A percentile compares a stretch with the other conserved stretches of the same genome.
Evolutionary conservation across 208 protist genomes (phyloP).

Genomic region (Tritrichomonas musculus): DNA sequence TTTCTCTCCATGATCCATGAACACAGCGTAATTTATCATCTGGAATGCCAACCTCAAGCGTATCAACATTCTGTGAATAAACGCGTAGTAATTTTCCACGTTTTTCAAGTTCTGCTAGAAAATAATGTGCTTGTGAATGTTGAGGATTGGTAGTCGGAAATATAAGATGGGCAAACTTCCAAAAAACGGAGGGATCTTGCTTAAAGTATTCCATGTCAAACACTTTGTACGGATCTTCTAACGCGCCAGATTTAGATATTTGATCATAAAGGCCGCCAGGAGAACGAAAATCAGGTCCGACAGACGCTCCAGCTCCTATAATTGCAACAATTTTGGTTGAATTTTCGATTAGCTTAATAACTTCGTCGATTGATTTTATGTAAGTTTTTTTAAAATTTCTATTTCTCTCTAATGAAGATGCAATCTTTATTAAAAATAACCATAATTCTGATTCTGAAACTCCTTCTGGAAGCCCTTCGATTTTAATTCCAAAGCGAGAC

Average conservation of each 20-base stretch:
- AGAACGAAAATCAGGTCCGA: constrained; percentile 3
- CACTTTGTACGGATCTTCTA: background rate
- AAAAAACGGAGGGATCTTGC: background rate
- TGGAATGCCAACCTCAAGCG: background rate
- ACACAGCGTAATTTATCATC: background rate
- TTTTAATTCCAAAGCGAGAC: no score
- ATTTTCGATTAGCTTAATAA: background rate
- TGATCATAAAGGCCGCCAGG: background rate
- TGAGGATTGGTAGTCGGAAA: background rate
- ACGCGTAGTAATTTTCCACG: constrained; percentile 29
- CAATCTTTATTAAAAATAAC: no score
- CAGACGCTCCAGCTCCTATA: background rate
- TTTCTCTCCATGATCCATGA: constrained; percentile 8
- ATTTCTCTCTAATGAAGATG: no score
- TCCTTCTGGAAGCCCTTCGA: no score
- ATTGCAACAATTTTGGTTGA: constrained; percentile 12
- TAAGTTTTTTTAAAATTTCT: background rate
- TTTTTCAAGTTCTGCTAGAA: constrained; percentile 7
- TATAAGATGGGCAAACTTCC: background rate
- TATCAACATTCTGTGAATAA: constrained; percentile 5
- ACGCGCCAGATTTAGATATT: background rate
- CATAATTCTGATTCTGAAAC: no score
- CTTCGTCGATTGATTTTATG: background rate
- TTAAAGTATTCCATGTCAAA: background rate
- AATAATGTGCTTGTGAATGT: constrained; percentile 2